phyloP scores from a whole-genome alignment of 305 asterid genomes.

The Fraxinus dipetala region DNA sequence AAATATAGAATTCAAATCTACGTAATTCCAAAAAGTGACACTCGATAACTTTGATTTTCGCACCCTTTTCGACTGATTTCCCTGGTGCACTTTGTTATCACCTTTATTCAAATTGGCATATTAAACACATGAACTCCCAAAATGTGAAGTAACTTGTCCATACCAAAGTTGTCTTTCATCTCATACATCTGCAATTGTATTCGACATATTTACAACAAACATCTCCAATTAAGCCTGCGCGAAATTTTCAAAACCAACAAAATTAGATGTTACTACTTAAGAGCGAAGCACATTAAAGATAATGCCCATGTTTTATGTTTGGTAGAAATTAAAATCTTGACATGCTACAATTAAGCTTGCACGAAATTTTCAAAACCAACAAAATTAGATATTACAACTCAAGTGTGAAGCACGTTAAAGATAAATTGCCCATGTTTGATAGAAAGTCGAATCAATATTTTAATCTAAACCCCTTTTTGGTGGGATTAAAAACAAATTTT shows the following conservation, averaged over 20 bases:
- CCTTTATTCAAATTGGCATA: not conserved
- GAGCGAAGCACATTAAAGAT: not conserved
- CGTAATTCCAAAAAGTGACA: not conserved
- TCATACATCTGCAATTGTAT: not conserved
- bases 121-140: not conserved
- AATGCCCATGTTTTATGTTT: too few relatives aligned
- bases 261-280: not conserved
- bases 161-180: not conserved
- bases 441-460: too few relatives aligned
- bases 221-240: not conserved
- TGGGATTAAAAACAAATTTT: too few relatives aligned
- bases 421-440: too few relatives aligned
- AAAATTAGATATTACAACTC: too few relatives aligned
- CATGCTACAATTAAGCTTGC: too few relatives aligned
- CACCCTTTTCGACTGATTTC: not conserved
- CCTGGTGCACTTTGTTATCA: not conserved
- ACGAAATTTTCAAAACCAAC: too few relatives aligned
- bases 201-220: too few relatives aligned
- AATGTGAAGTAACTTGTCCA: not conserved
- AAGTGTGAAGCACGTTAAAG: too few relatives aligned
- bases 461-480: too few relatives aligned
- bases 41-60: not conserved
- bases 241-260: not conserved
- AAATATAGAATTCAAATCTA: too few relatives aligned
- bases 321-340: too few relatives aligned